A percentile compares a stretch with the other conserved stretches of the same genome.
Evolutionary conservation across 1,284 basidiomycete genomes (phyloP).

Genomic region (Termitomyces sp.): DNA sequence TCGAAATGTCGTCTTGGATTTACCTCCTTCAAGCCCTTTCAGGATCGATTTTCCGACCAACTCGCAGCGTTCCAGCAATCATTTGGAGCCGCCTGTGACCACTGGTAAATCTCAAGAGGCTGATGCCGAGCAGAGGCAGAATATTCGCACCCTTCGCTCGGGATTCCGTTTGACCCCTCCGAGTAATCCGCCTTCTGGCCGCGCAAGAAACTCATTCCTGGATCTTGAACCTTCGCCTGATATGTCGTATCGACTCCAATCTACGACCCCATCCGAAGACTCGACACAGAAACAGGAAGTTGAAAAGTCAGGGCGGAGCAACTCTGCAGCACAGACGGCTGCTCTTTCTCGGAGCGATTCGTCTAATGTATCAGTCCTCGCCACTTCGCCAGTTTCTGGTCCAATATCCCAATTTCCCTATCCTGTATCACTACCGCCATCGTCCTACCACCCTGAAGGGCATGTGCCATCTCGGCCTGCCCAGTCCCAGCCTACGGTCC

Average conservation of each 20-base stretch:
- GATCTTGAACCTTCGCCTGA: constrained; percentile 50
- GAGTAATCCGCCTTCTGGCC: constrained; percentile 7
- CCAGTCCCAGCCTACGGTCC: constrained; percentile 3
- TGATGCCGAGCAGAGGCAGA: background rate
- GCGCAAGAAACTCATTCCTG: constrained; percentile 43
- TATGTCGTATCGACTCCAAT: constrained; percentile 34
- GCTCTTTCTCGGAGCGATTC: constrained; percentile 10
- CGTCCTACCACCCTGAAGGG: constrained; percentile 27
- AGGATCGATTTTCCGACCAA: constrained; percentile 32
- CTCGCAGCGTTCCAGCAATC: constrained; percentile 2
- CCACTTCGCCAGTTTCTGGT: constrained; percentile 22
- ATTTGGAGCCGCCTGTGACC: background rate
- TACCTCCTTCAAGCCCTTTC: constrained; percentile 41
- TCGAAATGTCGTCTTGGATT: constrained; percentile 24
- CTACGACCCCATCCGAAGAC: constrained; percentile 22
- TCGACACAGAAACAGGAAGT: constrained; percentile 3
- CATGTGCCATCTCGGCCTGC: constrained; percentile 8
- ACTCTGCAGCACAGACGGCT: constrained; percentile 17
- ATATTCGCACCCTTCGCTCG: constrained; percentile 9
- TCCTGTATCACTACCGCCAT: constrained; percentile 37
- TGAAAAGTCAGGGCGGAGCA: constrained; percentile 32
- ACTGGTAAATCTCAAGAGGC: background rate
- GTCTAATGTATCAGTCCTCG: constrained; percentile 9
- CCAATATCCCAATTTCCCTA: constrained; percentile 32
- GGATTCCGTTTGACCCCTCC: constrained; percentile 26